Evolutionary conservation across 108 stramenopile species (phyloP), one percentile per base, ranked within the genome.

Genomic region (Licmophora abbreviata): DNA sequence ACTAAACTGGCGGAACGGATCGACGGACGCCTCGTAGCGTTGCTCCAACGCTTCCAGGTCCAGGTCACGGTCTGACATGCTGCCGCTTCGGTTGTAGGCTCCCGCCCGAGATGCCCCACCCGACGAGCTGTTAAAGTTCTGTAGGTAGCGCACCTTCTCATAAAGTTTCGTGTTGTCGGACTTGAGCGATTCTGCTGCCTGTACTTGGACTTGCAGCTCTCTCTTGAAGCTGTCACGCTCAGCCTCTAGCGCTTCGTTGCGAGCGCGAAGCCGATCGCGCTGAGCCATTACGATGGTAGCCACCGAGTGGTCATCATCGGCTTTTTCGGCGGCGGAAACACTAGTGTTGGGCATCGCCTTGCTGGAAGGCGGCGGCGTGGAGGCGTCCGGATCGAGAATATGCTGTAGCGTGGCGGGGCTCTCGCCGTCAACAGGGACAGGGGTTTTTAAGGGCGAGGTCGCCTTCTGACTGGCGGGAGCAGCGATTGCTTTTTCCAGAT

Each of bases 221-320:
- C 71, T 58, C 67, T 89, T 93, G 58, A 93, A 89, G 28, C 85
- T 82, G 32, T 93, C 92, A 4, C 92, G 59, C 54, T 85, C 86
- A 15, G 82, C 81, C 61, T 93, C 88, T 21, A 93, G 58, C 22
- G 76, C 70, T 31, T 86, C 88, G 38, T 82, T 84, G 14, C 84
- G 54, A 29, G 73, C 76, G 9, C 83, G 65, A 1, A 93, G 64
- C 9, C 92, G 66, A 63, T 93, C 92, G 8, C 87, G 71, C 54
- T 89, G 87, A 4, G 86, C 82, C 87, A 93, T 93, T 29, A 93
- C 75, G 40, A 93, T 93, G 27, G 83, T 91, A 12, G 85, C 89
- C 20, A 91, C 89, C 10, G 89, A 91, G 52, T 86, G 89, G 57
- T 91, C 85, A 53, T 91, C 89, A 20, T 69, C 58, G 1, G 68